These are phyloP conservation scores for Buddleja alternifolia DNA, from an alignment of 257 asterid genomes.

Conservation along the genomic window DNA sequence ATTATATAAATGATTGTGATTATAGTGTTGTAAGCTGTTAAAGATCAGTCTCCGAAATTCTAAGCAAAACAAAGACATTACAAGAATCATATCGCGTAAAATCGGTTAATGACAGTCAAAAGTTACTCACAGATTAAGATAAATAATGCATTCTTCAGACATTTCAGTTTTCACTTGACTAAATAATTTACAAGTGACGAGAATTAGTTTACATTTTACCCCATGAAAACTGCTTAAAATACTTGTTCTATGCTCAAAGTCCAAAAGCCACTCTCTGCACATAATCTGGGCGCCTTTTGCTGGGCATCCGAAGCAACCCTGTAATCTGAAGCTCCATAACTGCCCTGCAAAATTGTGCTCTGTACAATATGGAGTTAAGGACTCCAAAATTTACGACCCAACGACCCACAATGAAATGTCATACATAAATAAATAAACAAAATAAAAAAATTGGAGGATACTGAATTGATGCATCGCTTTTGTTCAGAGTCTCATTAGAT, in stretches of 20 bases:
- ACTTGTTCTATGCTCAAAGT: constrained; percentile 41
- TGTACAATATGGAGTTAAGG: constrained; percentile 54
- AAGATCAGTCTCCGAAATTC: too few species aligned
- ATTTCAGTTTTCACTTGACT: too few species aligned
- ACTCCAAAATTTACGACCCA: constrained; percentile 20
- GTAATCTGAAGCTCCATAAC: constrained; percentile 83
- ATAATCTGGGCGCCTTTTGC: constrained; percentile 91
- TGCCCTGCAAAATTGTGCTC: constrained; percentile 97
- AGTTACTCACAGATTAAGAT: not conserved
- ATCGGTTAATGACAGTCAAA: not conserved
- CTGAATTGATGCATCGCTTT: constrained; percentile 75
- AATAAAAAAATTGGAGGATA: constrained; percentile 54
- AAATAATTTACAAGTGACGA: too few species aligned
- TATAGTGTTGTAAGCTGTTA: too few species aligned
- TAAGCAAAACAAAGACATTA: too few species aligned
- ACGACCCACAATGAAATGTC: too few species aligned
- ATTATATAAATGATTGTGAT: too few species aligned
- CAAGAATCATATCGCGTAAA: too few species aligned
- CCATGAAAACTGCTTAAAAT: too few species aligned
- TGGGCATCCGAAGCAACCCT: constrained; percentile 91
- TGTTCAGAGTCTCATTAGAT: constrained; percentile 35
- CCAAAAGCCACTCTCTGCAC: constrained; percentile 96
- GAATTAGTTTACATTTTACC: not conserved
- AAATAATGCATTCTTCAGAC: not conserved
- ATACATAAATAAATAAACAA: too few species aligned